These are phyloP conservation scores for Cordyceps tenuipes DNA, from an alignment of 2,329 filamentous ascomycete genomes.

Conservation along the genomic window DNA sequence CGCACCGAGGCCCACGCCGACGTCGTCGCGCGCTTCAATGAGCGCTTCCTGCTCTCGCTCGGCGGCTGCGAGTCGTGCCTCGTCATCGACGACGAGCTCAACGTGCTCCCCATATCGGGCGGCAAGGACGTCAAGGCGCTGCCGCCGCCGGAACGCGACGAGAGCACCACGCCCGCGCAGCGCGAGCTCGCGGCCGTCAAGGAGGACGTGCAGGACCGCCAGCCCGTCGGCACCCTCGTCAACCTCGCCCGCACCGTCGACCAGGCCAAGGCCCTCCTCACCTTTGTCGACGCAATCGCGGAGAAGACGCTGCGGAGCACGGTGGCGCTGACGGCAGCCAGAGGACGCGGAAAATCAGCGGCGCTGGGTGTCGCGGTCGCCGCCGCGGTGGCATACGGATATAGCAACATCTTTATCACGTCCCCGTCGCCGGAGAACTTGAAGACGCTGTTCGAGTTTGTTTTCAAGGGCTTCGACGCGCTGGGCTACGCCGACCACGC, in stretches of 20 bases:
- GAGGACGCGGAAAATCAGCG: conserved; percentile 95
- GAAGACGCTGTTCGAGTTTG: conserved; percentile 96
- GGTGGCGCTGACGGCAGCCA: conserved; percentile 83
- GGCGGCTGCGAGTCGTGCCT: conserved; percentile 93
- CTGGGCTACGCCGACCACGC: conserved; percentile 89
- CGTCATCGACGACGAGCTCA: conserved; percentile 95
- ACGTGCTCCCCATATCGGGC: conserved; percentile 92
- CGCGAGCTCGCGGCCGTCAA: conserved; percentile 81
- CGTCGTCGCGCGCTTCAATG: conserved; percentile 93
- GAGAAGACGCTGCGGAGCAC: conserved; percentile 94
- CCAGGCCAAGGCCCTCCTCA: conserved; percentile 92
- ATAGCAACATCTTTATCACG: conserved; percentile 99
- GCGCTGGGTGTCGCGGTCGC: conserved; percentile 91
- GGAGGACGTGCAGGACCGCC: conserved; percentile 74
- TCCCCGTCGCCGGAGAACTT: conserved; percentile 96
- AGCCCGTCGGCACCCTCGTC: conserved; percentile 77
- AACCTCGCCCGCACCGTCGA: conserved; percentile 84
- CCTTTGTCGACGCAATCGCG: conserved; percentile 90
- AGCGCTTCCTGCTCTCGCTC: conserved; percentile 89
- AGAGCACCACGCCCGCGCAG: conserved; percentile 61
- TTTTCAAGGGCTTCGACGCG: conserved; percentile 97
- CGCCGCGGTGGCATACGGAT: conserved; percentile 88
- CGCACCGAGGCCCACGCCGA: conserved; percentile 93
- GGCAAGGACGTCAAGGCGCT: conserved; percentile 82
- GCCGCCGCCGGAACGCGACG: conserved; percentile 65